These are phyloP conservation scores for Nannochloris sp. DNA, from an alignment of 139 green algal species.

Conservation along the genomic window DNA sequence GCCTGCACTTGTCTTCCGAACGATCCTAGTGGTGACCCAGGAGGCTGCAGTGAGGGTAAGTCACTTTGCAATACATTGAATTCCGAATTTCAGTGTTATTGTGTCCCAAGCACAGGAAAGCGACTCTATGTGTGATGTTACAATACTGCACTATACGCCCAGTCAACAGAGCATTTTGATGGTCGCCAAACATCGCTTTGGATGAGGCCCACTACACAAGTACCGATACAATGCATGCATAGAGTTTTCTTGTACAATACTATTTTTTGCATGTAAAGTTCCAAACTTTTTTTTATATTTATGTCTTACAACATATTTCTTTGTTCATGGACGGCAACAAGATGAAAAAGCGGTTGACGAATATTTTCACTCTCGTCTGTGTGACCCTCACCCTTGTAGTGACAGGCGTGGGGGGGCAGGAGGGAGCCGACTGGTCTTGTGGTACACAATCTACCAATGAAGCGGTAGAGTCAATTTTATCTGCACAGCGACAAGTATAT, in stretches of 20 bases:
- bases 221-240: not conserved
- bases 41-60: not conserved
- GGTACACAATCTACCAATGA: not conserved
- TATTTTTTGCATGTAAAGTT: constrained; percentile 6
- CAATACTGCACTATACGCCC: not conserved
- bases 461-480: not conserved
- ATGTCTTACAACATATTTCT: not conserved
- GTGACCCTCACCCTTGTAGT: not conserved
- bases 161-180: not conserved
- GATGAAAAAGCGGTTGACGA: not conserved
- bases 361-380: not conserved
- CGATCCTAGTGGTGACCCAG: not conserved
- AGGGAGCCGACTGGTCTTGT: not conserved
- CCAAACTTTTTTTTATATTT: constrained; percentile 1
- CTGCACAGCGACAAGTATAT: constrained; percentile 1
- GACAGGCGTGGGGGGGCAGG: not conserved
- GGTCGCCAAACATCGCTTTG: not conserved
- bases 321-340: not conserved
- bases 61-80: not conserved
- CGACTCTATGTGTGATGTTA: not conserved
- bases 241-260: not conserved
- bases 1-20: not conserved
- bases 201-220: not conserved
- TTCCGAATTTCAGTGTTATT: too few species aligned
- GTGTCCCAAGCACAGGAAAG: too few species aligned